Evolutionary conservation across 148 eudicot species (phyloP), one percentile per base, ranked within the genome.

Genomic region (Tetragonia tetragonoides): DNA sequence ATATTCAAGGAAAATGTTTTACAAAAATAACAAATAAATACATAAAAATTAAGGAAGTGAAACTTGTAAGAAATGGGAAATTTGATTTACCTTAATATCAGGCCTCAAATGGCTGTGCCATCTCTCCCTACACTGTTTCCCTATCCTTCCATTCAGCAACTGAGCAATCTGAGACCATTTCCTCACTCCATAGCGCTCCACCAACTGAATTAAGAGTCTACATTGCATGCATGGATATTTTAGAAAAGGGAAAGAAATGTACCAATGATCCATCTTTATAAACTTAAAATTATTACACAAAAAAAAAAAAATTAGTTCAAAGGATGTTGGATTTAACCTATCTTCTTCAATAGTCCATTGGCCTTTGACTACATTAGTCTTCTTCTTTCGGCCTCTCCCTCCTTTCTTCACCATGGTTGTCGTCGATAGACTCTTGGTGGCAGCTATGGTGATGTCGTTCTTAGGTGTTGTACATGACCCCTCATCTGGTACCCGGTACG

Each of bases 81-180:
- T 18, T 68, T 37, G 17, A 17, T 83, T 65, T 78, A 90, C 99
- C 91, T 95, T 95, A 82, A 95, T 93, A 80, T 95, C 86, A 53
- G 99, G 97, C 82, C 89, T 90, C 17, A 95, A 85, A 85, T 95
- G 99, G 77, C 93, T 95, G 81, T 95, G 97, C 99, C 99, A 95
- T 79, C 99, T 87, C 81, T 95, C 99, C 73, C 99, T 87, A 60
- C 99, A 95, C 75, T 95, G 97, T 84, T 95, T 95, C 16, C 99
- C 99, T 18, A 89, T 90, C 75, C 99, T 90, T 23, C 97, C 97
- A 65, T 86, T 86, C 75, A 95, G 81, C 89, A 85, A 74, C 40
- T 87, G 89, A 20, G 99, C 97, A 75, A 95, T 89, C 10, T 89
- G 91, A 41, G 99, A 90, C 99, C 99, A 95, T 83, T 91, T 93